These are phyloP conservation scores for Oryza australiensis DNA, from an alignment of 176 grass and related monocot species.

Conservation along the genomic window DNA sequence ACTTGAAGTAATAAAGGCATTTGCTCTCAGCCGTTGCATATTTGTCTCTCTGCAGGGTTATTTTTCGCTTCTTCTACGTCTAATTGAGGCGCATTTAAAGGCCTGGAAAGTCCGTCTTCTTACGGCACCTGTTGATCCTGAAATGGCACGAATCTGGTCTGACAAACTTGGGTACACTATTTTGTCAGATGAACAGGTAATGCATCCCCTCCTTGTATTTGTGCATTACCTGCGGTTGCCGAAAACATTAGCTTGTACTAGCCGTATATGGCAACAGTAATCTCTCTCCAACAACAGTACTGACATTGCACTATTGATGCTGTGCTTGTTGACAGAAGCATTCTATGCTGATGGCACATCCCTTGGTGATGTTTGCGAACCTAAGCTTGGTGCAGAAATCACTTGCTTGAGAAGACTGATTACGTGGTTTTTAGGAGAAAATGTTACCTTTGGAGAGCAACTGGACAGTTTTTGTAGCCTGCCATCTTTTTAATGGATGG, in stretches of 20 bases:
- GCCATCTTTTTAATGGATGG: conserved; percentile 1
- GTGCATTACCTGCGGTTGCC: background rate
- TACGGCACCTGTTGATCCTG: conserved; percentile 48
- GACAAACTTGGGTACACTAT: conserved; percentile 75
- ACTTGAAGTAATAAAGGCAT: background rate
- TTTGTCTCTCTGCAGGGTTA: conserved; percentile 60
- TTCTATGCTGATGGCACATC: conserved; percentile 31
- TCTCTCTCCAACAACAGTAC: background rate
- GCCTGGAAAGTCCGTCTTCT: conserved; percentile 51
- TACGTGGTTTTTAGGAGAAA: background rate
- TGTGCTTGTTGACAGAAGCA: conserved; percentile 38
- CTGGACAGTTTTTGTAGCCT: background rate
- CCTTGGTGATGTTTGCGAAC: conserved; percentile 55
- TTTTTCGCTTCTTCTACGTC: conserved; percentile 54
- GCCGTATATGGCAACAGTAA: background rate
- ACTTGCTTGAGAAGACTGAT: conserved; percentile 36
- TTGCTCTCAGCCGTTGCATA: conserved; percentile 2
- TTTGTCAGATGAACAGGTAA: conserved; percentile 63
- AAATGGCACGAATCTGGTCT: conserved; percentile 71
- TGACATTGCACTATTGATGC: conserved; percentile 1
- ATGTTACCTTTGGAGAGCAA: background rate
- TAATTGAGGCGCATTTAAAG: conserved; percentile 55
- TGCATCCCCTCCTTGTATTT: background rate
- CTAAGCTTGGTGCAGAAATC: conserved; percentile 46
- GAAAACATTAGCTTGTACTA: background rate